Base-by-base conservation (phyloP, 768 basidiomycete species). In the Chalciporus chontae region DNA sequence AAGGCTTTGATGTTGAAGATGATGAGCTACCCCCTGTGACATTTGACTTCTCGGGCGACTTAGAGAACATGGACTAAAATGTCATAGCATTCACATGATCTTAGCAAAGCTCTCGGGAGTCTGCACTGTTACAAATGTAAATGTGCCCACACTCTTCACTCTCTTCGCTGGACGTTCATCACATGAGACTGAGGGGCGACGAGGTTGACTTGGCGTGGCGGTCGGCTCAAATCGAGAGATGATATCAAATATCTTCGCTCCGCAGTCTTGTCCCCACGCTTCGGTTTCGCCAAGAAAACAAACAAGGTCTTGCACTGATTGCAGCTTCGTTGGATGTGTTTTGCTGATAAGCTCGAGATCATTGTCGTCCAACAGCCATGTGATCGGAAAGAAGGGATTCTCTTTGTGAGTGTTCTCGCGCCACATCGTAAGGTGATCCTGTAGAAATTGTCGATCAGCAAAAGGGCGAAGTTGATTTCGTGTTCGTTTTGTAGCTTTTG, bases 11-110 rank as follows among this genome's bases (percentile, higher is more conserved):
- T 11, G 21, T n/a, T 8, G 67, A 69, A 23, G 55, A 40, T 4
- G 65, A 69, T 46, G 62, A 67, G 5, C 17, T 62, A 8, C 45
- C 63, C 17, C 42, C 17, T 8, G 45, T 21, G 10, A 5, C 4
- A 2, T 45, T 52, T 31, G 34, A 52, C 14, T n/a, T 52, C 24
- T 43, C 39, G 8, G 19, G 38, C 18, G 24, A 38, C 21, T 21
- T 21, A 41, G 19, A 19, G 40, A 41, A 7, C 7, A 24, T 6
- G 23, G 5, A 7, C 24, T 6, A 41, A 5, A 9, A 21, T 7
- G 7, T 21, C 10, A 13, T 10, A 41, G 40, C n/a, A n/a, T 41
- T 32, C 14, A 32, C 31, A 32, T 32, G 14, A 14, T 14, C n/a
- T n/a, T n/a, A 32, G 31, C 31, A 32, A 32, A 32, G 31, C 8